Conservation (phyloP, 805 yeast genomes). For the Clavispora fructus region DNA sequence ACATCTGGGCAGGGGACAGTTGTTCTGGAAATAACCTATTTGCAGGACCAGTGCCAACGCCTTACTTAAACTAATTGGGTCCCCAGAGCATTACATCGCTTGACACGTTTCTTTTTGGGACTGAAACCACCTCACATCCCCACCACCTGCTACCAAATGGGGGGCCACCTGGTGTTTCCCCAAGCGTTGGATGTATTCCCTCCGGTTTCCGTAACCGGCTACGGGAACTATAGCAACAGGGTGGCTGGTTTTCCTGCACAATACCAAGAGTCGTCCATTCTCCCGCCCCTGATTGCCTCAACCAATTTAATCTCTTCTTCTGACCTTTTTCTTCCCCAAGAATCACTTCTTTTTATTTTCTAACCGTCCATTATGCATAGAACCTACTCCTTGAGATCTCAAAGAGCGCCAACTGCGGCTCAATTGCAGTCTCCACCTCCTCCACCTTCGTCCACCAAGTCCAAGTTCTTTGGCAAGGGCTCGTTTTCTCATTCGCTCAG, state of each 20-base stretch:
- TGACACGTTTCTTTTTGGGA: background rate
- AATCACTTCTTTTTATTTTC: background rate
- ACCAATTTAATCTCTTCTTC: background rate
- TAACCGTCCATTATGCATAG: constrained; percentile 68
- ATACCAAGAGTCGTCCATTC: constrained; percentile 1
- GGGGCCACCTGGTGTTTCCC: background rate
- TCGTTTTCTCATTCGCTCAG: constrained; percentile 56
- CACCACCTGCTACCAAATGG: background rate
- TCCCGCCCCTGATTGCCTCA: constrained; percentile 1
- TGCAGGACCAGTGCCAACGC: background rate
- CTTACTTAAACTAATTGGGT: background rate
- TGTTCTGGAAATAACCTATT: background rate
- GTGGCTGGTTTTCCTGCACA: constrained; percentile 7
- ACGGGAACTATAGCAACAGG: background rate
- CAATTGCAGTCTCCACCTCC: constrained; percentile 94
- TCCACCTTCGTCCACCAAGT: constrained; percentile 87
- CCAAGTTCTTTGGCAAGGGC: constrained; percentile 86
- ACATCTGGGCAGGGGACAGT: background rate
- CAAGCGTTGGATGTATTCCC: background rate
- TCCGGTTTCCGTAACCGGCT: background rate
- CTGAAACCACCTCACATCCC: background rate
- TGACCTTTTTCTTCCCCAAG: background rate
- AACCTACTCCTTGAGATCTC: constrained; percentile 93
- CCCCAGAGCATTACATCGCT: background rate
- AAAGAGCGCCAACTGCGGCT: constrained; percentile 96